Percentiles rank a stretch among this genome's conserved stretches.
Evolutionary conservation across 2,329 filamentous ascomycete genomes (phyloP).

Genomic region (Calycina herbarum): DNA sequence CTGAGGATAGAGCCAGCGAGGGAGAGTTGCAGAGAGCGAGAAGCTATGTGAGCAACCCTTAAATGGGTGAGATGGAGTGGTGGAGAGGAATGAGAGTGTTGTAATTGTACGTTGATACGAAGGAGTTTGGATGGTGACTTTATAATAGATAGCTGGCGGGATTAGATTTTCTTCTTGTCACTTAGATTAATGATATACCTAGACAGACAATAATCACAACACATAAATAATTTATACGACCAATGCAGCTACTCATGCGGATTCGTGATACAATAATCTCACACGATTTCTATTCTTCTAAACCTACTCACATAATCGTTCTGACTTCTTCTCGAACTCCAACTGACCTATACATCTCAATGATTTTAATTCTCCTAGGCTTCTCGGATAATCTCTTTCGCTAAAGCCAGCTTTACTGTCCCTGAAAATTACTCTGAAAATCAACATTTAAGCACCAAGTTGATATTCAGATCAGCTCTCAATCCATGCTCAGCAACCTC

Average conservation of each 20-base stretch:
- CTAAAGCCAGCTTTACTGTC: too few species aligned
- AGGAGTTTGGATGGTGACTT: not conserved
- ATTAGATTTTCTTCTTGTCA: not conserved
- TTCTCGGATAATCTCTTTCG: too few species aligned
- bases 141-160: not conserved
- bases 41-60: conserved; percentile 33
- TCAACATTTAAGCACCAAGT: not conserved
- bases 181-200: not conserved
- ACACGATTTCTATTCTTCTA: too few species aligned
- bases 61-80: not conserved
- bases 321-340: too few species aligned
- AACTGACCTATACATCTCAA: too few species aligned
- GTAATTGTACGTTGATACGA: not conserved
- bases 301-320: too few species aligned
- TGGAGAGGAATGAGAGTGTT: not conserved
- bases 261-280: too few species aligned
- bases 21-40: conserved; percentile 29
- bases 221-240: not conserved
- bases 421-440: too few species aligned
- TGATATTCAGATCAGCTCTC: not conserved
- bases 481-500: not conserved
- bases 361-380: too few species aligned
- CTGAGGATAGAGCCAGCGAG: conserved; percentile 16
- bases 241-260: too few species aligned
- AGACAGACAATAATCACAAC: not conserved